These are phyloP conservation scores for Fraxinus paxiana DNA, from an alignment of 305 asterid species.

Conservation along the genomic window DNA sequence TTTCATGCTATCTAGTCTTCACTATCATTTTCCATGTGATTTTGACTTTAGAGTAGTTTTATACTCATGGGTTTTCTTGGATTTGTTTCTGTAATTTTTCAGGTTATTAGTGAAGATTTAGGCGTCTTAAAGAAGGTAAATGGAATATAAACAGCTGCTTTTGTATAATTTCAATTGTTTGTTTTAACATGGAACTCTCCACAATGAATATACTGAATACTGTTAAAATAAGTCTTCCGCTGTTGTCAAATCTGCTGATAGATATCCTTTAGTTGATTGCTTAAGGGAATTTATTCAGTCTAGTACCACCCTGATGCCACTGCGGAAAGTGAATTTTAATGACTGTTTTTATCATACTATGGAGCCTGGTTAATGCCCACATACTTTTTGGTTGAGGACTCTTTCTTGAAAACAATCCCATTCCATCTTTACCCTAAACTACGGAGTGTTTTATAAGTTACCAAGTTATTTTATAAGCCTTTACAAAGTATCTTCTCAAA, in stretches of 20 bases:
- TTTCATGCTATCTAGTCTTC: not conserved
- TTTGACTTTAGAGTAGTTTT: not conserved
- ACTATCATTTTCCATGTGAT: not conserved
- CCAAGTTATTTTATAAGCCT: not conserved
- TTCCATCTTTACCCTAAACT: not conserved
- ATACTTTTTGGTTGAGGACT: not conserved
- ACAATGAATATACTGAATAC: not conserved
- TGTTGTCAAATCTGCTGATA: not conserved
- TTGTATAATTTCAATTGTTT: not conserved
- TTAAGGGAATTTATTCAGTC: not conserved
- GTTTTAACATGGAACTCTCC: not conserved
- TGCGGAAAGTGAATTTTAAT: not conserved
- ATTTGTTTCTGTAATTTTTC: conserved; percentile 24
- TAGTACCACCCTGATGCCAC: not conserved
- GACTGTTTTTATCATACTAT: not conserved
- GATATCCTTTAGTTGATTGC: not conserved
- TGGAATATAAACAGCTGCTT: not conserved
- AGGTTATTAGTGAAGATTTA: conserved; percentile 83
- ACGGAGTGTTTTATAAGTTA: not conserved
- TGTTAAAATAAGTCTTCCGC: not conserved
- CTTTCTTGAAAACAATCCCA: not conserved
- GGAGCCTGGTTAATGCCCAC: not conserved
- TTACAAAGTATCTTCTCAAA: not conserved
- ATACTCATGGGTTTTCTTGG: conserved; percentile 14
- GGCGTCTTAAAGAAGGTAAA: conserved; percentile 86